These are phyloP conservation scores for Suaeda aralocaspica DNA, from an alignment of 148 eudicot genomes.

Conservation along the genomic window DNA sequence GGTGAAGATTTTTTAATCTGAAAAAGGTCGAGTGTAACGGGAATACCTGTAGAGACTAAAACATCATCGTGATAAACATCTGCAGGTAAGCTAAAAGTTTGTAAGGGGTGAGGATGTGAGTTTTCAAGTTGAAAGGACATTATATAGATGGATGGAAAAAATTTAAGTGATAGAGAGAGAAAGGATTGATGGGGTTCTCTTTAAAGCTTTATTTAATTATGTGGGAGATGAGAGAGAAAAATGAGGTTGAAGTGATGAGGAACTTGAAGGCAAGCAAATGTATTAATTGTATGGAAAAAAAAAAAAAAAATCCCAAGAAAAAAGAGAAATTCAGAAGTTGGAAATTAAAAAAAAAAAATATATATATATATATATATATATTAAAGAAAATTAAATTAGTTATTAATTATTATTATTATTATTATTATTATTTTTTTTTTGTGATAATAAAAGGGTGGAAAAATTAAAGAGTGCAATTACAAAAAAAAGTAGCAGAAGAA, in stretches of 20 bases:
- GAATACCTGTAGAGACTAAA: conserved; percentile 14
- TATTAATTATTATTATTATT: too few species aligned
- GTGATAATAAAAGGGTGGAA: not conserved
- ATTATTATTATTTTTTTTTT: not conserved
- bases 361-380: too few species aligned
- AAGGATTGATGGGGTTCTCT: conserved; percentile 34
- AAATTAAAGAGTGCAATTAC: conserved; percentile 35
- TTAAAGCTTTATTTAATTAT: conserved; percentile 49
- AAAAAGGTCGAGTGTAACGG: conserved; percentile 25
- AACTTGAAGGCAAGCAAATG: conserved; percentile 16
- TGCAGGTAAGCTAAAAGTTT: conserved; percentile 7
- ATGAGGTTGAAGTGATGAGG: conserved; percentile 29
- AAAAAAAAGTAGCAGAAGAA: conserved; percentile 22
- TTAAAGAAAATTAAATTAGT: not conserved
- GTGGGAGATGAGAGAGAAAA: conserved; percentile 25
- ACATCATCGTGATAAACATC: not conserved
- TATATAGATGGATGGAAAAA: conserved; percentile 36
- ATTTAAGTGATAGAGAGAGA: not conserved
- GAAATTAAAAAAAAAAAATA: too few species aligned
- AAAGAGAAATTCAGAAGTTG: not conserved
- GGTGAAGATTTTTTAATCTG: conserved; percentile 9
- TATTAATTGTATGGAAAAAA: conserved; percentile 26
- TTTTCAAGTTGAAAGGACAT: conserved; percentile 45
- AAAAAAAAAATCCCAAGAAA: conserved; percentile 22
- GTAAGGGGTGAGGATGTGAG: conserved; percentile 32